Base-by-base conservation (phyloP, 495 filamentous ascomycete species). In the Chaetomium tenue region DNA sequence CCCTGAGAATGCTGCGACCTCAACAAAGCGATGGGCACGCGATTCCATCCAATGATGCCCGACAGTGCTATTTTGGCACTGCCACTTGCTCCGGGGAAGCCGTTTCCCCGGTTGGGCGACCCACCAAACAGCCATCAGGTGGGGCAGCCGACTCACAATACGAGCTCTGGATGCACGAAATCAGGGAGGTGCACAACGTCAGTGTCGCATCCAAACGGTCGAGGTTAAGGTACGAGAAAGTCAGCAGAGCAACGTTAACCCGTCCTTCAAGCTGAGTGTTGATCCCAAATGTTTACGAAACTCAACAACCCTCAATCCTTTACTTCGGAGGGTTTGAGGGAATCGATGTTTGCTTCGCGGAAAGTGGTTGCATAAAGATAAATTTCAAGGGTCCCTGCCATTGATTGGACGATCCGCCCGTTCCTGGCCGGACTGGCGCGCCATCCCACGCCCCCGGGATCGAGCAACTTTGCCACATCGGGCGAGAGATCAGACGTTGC, bases 21-120 rank as follows among this genome's bases (percentile, higher is more conserved):
- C 33, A 37, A 37, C 33, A 37, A 37, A 37, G 40, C 40, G 40
- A 44, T 44, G 40, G 13, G 40, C 40, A 44, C 40, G 53, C 33
- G 12, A 56, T 25, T 25, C 63, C 51, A 40, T 40, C 63, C 51
- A 65, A 62, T 62, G 51, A 39, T 30, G 22, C 26, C 58, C 57
- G 25, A 20, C 23, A 50, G 48, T 63, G 60, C 65, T 67, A 63
- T 67, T 63, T 60, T 67, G 50, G 50, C 65, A 63, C 65, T 63
- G 60, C 65, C 65, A 63, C 60, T 53, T 63, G 65, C 52, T 39
- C 61, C 48, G 65, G 52, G 9, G 30, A 25, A 40, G 55, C 53
- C 64, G 54, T 47, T 26, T 28, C 53, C 58, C 54, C 54, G 26
- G 53, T 23, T 55, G 39, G 16, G 30, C 3, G 40, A 11, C 53